Percentiles rank a stretch among this genome's conserved stretches.
These are phyloP conservation scores for Flaveria ramosissima DNA, from an alignment of 129 eudicot genomes.

Conservation along the genomic window DNA sequence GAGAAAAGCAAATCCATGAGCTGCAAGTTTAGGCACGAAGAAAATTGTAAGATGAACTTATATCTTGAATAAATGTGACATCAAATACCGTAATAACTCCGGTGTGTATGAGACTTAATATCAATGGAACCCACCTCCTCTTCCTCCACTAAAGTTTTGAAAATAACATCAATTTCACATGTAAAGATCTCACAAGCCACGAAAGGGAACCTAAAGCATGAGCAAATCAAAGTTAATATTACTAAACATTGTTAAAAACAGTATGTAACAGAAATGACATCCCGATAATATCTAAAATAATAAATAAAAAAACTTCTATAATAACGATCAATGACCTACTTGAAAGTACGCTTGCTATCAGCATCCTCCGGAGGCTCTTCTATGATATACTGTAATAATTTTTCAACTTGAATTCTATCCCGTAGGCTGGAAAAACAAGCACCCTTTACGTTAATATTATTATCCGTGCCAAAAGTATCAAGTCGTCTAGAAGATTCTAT, in stretches of 20 bases:
- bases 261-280: background rate
- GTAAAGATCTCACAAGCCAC: conserved; percentile 80
- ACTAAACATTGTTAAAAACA: conserved; percentile 7
- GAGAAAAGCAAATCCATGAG: conserved; percentile 86
- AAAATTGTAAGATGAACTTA: background rate
- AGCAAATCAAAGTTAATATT: conserved; percentile 19
- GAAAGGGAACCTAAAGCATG: conserved; percentile 68
- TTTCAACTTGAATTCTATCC: conserved; percentile 84
- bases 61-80: conserved; percentile 8
- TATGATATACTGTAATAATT: conserved; percentile 61
- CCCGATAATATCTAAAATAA: background rate
- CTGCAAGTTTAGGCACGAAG: conserved; percentile 40
- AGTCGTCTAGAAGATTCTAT: conserved; percentile 1
- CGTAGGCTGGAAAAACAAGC: conserved; percentile 57
- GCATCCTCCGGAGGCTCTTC: conserved; percentile 77
- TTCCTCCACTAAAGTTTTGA: conserved; percentile 80
- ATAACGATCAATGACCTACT: conserved; percentile 48
- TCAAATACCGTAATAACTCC: conserved; percentile 9
- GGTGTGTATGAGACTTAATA: background rate
- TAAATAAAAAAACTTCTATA: background rate
- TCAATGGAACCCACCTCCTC: conserved; percentile 56
- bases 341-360: conserved; percentile 74
- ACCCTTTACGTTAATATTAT: background rate
- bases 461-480: background rate
- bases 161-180: conserved; percentile 79